Evolutionary conservation across 352 stramenopile species (phyloP), one percentile per base, ranked within the genome.

Genomic region (Phytophthora lateralis): DNA sequence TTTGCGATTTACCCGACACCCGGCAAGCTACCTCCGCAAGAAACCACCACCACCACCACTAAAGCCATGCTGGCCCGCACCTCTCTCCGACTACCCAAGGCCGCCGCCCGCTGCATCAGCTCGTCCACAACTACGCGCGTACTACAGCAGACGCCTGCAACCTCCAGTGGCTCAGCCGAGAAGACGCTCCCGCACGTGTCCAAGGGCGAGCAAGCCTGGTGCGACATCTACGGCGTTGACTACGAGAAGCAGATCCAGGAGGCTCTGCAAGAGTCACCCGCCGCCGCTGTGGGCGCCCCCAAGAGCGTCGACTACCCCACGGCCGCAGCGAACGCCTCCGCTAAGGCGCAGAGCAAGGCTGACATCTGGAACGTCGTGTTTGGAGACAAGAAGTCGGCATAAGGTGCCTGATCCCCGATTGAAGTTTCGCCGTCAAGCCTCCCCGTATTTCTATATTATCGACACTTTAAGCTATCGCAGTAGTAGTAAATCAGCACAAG

Each of bases 161-260:
- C 52, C 0, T 69, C 65, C 24, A 38, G 51, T 12, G 27, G 60
- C 34, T 44, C 30, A 4, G 43, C 37, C 10, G 59, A 68, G 45
- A 55, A 50, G 24, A 60, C 24, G 17, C 46, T 70, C 20, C 65
- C 63, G 3, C 60, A 58, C 3, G 57, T 85, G 1, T 86, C 77
- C 39, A 56, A 71, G 57, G 78, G 69, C 24, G 82, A 91, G 44
- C 78, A 86, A 15, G 82, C 78, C 12, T 91, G 82, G 82, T 89
- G 78, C 63, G 80, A 91, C 56, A 75, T 91, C 42, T 91, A 91
- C 54, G 82, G 82, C 24, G 73, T 91, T 15, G 78, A 91, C 80
- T 89, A 91, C 63, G 70, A 85, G 55, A 72, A 82, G 55, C 71
- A 89, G 70, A 60, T 91, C 15, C 63, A 78, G 39, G 78, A 91